Evolutionary conservation across 2,329 filamentous ascomycete genomes (phyloP).

Genomic region (Cladosporium oxysporum): DNA sequence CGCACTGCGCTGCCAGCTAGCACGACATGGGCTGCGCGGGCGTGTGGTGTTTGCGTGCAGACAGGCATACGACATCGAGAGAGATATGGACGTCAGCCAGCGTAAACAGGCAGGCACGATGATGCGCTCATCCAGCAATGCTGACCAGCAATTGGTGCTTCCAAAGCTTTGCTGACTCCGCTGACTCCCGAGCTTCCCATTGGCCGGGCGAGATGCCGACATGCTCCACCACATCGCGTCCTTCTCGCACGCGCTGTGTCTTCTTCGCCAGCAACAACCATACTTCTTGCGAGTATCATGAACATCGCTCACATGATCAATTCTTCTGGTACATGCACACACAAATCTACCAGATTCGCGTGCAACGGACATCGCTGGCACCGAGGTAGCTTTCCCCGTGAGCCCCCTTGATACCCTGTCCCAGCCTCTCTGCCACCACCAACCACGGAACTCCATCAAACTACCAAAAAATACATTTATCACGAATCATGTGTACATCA

Average conservation of each 20-base stretch:
- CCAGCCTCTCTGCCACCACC: not conserved
- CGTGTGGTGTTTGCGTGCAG: not conserved
- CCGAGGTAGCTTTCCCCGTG: not conserved
- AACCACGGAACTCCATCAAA: not conserved
- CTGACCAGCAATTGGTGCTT: conserved; percentile 3
- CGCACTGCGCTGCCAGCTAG: not conserved
- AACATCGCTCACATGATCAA: not conserved
- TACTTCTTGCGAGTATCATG: not conserved
- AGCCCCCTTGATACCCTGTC: not conserved
- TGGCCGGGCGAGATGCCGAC: not conserved
- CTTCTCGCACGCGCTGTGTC: not conserved
- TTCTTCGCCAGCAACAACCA: not conserved
- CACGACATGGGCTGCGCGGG: not conserved
- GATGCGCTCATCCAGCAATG: conserved; percentile 10
- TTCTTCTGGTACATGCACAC: not conserved
- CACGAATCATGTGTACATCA: not conserved
- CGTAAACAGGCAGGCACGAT: not conserved
- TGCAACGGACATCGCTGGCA: not conserved
- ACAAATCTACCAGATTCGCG: not conserved
- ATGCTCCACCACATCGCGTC: not conserved
- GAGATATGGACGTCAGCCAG: not conserved
- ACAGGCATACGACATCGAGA: not conserved
- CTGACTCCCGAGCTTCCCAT: not conserved
- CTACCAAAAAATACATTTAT: not conserved
- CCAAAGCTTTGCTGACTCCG: not conserved